Conservation (phyloP, 83 land plant species). For the Picea engelmannii region DNA sequence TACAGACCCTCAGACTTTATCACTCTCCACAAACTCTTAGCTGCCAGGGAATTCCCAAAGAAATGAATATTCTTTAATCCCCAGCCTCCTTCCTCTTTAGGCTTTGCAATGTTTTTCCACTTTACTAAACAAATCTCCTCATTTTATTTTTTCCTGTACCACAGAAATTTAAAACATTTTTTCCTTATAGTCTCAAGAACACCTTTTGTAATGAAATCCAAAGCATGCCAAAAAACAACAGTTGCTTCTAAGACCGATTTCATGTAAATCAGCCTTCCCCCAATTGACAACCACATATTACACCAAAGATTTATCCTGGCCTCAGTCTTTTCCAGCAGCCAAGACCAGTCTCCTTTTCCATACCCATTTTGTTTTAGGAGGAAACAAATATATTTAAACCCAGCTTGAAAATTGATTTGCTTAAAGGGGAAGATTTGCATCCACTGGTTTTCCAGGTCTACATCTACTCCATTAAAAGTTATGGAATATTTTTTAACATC, state of each 20-base stretch:
- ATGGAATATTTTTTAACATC: neutral
- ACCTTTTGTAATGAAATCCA: neutral
- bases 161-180: neutral
- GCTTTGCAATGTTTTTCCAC: neutral
- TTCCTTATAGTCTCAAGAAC: neutral
- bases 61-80: neutral
- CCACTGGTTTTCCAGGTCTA: neutral
- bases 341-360: neutral
- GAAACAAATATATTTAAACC: neutral
- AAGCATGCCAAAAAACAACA: neutral
- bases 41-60: neutral
- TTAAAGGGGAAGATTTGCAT: neutral
- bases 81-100: neutral
- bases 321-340: neutral
- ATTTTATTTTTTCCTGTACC: neutral
- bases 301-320: neutral
- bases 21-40: neutral
- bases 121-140: too few species aligned
- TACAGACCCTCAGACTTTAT: neutral
- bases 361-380: neutral
- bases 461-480: neutral
- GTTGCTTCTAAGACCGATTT: neutral
- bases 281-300: neutral
- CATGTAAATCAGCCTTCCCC: neutral
- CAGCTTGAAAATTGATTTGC: neutral